Evolutionary conservation across 73 alveolate genomes (phyloP), one percentile per base, ranked within the genome.

Genomic region (Paramecium caudatum): DNA sequence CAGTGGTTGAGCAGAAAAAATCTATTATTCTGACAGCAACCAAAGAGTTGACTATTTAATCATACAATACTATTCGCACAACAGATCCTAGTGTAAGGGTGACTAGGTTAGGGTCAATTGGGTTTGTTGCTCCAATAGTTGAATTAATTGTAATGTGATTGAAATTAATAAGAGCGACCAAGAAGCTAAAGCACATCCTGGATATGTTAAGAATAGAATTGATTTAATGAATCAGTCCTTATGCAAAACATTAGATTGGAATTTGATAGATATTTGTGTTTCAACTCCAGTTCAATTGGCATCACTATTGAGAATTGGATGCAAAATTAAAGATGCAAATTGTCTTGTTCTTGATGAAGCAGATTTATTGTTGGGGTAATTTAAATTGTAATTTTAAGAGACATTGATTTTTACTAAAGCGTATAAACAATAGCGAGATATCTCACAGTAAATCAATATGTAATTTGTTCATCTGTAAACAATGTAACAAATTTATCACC

Each of bases 281-380:
- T 41, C 88, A 16, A 74, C 88, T 21, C 88, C 88, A 3, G 37
- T n/a, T 15, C 15, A 36, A 74, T 17, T 37, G 7, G 62, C 43
- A 34, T 6, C 19, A 74, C 19, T 74, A 23, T 16, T 74, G 5
- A 30, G 39, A 65, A 6, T 13, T 10, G 83, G 83, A 3, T 65
- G 83, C 33, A 32, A 6, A 32, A 74, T 74, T 17, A 13, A 43
- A 74, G 46, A 74, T 16, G 62, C 23, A 9, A 74, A 74, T 45
- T 37, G 43, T 12, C 21, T 74, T 15, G 68, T 43, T 0, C n/a
- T 74, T 19, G 88, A 74, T 39, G 88, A 74, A 17, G 88, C 69
- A 19, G 88, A 74, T 74, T 74, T 74, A 74, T 36, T 30, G 7
- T 41, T 45, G 65, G 68, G 68, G 88, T 74, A 74, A 6, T 10